Base-by-base conservation (phyloP, 2,329 filamentous ascomycete genomes). In the Aspergillus persii region DNA sequence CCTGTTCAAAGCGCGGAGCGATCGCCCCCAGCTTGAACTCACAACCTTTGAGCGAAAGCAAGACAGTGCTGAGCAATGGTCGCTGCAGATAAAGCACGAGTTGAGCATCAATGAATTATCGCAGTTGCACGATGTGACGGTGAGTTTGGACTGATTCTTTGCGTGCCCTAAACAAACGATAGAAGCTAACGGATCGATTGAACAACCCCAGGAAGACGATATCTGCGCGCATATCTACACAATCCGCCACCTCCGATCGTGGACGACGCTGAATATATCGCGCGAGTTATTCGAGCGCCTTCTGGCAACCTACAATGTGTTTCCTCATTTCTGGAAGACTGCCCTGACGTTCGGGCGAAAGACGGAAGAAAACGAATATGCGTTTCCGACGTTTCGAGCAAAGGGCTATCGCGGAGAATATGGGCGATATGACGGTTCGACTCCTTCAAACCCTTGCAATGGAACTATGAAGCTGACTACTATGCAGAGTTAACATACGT, bases 191-290 rank as follows among this genome's bases (percentile, higher is more conserved):
- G 8, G 31, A 31, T n/a, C n/a, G n/a, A 33, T 31, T 15, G 11
- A 23, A 3, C 33, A 7, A 15, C 3, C 12, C 9, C 26, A 63
- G 61, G 46, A 54, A 29, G 48, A 46, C 6, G 36, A 33, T 12
- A 55, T 51, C 8, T 60, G 54, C n/a, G 41, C 31, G 8, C 54
- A 53, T 15, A 50, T 60, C 11, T 63, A 60, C 39, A 63, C 53
- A 9, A 54, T 63, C 26, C 47, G 50, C 2, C 60, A 63, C 8
- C 9, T 36, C 27, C 54, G 60, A 27, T 60, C 60, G 8, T 63
- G 60, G 61, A 52, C 60, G 18, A 62, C 56, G 11, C 30, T 63
- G 27, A 53, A 63, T 39, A 63, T 63, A 18, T 63, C 60, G 5
- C 50, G 44, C 39, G 51, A 58, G 18, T 49, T 62, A 12, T 56